A percentile compares a stretch with the other conserved stretches of the same genome.
These are phyloP conservation scores for Macaranga tanarius DNA, from an alignment of 441 rosid species.

Conservation along the genomic window DNA sequence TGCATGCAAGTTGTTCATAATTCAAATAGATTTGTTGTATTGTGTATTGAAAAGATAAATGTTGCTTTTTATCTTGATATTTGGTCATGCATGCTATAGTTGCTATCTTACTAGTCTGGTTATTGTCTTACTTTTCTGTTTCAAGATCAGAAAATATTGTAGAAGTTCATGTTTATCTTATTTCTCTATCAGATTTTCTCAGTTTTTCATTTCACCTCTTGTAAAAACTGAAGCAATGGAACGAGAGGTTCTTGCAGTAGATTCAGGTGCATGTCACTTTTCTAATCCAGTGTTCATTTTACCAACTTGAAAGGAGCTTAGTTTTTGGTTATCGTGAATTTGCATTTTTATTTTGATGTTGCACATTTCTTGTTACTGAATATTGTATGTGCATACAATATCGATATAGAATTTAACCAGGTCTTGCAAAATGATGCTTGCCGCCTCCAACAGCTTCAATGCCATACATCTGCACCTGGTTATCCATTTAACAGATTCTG, in stretches of 20 bases:
- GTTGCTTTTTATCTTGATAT: not conserved
- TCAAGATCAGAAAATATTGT: constrained; percentile 9
- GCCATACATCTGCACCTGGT: constrained; percentile 67
- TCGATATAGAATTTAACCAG: constrained; percentile 83
- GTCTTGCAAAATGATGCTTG: constrained; percentile 87
- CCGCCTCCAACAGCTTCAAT: constrained; percentile 94
- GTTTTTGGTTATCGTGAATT: not conserved
- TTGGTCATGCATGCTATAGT: too few species aligned
- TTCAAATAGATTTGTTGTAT: not conserved
- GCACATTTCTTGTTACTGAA: constrained; percentile 22
- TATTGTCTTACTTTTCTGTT: not conserved
- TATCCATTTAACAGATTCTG: constrained; percentile 79
- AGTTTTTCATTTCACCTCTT: constrained; percentile 94
- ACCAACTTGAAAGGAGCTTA: constrained; percentile 3
- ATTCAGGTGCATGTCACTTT: constrained; percentile 62
- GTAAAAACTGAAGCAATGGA: constrained; percentile 94
- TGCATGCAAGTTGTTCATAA: not conserved
- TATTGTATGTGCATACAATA: constrained; percentile 23
- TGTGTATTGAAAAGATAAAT: not conserved
- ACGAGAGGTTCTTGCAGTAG: constrained; percentile 93
- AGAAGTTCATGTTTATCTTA: constrained; percentile 22
- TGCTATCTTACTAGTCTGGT: not conserved
- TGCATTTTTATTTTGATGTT: constrained; percentile 9
- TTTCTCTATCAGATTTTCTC: constrained; percentile 78
- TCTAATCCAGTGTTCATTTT: constrained; percentile 9